Base-by-base conservation (phyloP, 75 land plant species). In the Cupressus sempervirens region DNA sequence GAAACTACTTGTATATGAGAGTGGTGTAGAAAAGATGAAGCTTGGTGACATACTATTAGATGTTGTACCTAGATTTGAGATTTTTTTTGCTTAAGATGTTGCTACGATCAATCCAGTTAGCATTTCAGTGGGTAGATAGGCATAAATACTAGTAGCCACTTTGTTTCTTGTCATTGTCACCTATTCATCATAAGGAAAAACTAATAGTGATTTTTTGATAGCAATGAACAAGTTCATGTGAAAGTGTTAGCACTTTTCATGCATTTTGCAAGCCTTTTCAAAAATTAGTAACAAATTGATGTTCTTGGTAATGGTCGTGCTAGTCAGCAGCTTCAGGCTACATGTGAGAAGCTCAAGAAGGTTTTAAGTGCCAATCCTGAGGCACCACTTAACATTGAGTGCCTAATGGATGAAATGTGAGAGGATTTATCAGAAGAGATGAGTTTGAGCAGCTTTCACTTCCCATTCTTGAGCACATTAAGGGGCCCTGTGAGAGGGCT, bases 21-120 rank as follows among this genome's bases (percentile, higher is more conserved):
- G 94, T 88, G 97, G 97, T 13, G 91, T 91, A 30, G 88, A 95
- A 43, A 97, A 97, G 88, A 84, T 97, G 74, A 88, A 95, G 84
- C 83, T 95, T n/a, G 99, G 99, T 34, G 96, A 95, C 67, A 86
- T 87, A 13, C 74, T 95, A 34, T 91, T 90, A 36, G 92, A 97
- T 87, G 98, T 96, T 38, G 40, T 38, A 2, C 40, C 40, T 38
- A 2, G 40, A 38, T 38, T 2, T 38, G 40, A 38, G 40, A 1
- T 1, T 2, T 1, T 38, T 38, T 38, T 38, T 2, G 40, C 40
- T 38, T 2, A 38, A 2, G 40, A 38, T 38, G 40, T 38, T 38
- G 40, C 2, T 38, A 2, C 40, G 40, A 38, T 38, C 40, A 38
- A 38, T 56, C 83, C n/a, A n/a, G n/a, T n/a, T n/a, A n/a, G n/a